Base-by-base conservation (phyloP, 2,329 filamentous ascomycete species). In the Didymosphaeria variabile region DNA sequence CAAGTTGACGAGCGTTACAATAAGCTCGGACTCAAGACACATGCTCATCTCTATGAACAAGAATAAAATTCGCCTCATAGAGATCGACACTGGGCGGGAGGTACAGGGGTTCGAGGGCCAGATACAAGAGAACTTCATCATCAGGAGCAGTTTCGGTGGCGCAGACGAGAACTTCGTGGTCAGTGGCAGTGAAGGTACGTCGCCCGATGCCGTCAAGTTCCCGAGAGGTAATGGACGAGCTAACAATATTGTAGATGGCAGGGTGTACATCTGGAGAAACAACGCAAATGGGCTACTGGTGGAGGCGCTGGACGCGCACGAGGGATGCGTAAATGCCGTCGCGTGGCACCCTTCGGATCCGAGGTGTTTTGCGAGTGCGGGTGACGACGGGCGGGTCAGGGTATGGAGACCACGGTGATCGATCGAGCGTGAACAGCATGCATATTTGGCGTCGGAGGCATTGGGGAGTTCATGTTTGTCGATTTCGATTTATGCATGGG, bases 101-200 rank as follows among this genome's bases (percentile, higher is more conserved):
- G 82, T 94, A 5, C 89, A 91, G 67, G 88, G 85, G 67, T 98
- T 91, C 74, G 83, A 87, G 17, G 94, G 93, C 0, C 91, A 94
- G 63, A 86, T 85, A 46, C 92, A 93, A 64, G 90, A 88, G 57
- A 82, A 90, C 1, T 97, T 84, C 73, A 86, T 97, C 58, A 96
- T 99, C 61, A 86, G 94, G 54, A 91, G 90, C 70, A 83, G 85
- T 0, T 95, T 97, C 79, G 95, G 95, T 19, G 95, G 95, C 34
- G 94, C 94, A 1, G 90, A 92, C 60, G 93, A 97, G 80, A 94
- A 90, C 75, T 97, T 97, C 77, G 90, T 98, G 10, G 84, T 96
- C 31, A 94, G 92, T 71, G 95, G 95, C 12, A 97, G 93, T 71
- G 93, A 97, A 85, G 91, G 92, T 93, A 81, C 72, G 83, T 66